These are phyloP conservation scores for Talaromyces sp. DNA, from an alignment of 2,329 filamentous ascomycete species.

Conservation along the genomic window DNA sequence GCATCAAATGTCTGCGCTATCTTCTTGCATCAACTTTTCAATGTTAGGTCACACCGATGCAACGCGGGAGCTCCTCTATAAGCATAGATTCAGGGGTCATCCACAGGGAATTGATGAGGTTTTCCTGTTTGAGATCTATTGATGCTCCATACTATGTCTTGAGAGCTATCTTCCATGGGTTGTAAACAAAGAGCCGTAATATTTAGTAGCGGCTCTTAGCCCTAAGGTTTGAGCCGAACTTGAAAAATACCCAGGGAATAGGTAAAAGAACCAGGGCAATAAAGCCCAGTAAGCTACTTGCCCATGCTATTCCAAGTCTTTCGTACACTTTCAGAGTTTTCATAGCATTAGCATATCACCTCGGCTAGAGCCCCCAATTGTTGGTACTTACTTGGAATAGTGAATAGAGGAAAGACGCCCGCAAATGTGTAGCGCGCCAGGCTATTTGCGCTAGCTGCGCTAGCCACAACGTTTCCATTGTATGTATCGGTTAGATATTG, in stretches of 20 bases:
- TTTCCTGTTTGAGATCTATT: not conserved
- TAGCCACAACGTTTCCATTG: constrained; percentile 26
- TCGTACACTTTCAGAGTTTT: constrained; percentile 48
- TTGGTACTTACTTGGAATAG: constrained; percentile 23
- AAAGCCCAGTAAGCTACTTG: constrained; percentile 57
- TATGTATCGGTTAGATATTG: constrained; percentile 13
- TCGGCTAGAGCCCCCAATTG: too few relatives aligned
- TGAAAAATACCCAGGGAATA: constrained; percentile 33
- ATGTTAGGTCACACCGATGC: too few relatives aligned
- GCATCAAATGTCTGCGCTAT: too few relatives aligned
- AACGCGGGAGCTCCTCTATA: too few relatives aligned
- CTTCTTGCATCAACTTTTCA: too few relatives aligned
- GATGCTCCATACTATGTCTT: not conserved
- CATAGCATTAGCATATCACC: not conserved
- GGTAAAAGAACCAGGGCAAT: constrained; percentile 43
- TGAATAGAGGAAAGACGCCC: constrained; percentile 37
- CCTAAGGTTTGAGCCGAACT: not conserved
- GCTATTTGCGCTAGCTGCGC: constrained; percentile 32
- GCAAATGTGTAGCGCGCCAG: constrained; percentile 33
- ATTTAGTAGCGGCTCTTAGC: not conserved
- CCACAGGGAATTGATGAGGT: not conserved
- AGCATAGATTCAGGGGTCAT: too few relatives aligned
- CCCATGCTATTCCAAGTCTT: constrained; percentile 60
- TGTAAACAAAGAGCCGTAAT: not conserved
- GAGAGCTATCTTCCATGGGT: not conserved